Evolutionary conservation across 441 rosid species (phyloP).

Genomic region (Adansonia madagascariensis): DNA sequence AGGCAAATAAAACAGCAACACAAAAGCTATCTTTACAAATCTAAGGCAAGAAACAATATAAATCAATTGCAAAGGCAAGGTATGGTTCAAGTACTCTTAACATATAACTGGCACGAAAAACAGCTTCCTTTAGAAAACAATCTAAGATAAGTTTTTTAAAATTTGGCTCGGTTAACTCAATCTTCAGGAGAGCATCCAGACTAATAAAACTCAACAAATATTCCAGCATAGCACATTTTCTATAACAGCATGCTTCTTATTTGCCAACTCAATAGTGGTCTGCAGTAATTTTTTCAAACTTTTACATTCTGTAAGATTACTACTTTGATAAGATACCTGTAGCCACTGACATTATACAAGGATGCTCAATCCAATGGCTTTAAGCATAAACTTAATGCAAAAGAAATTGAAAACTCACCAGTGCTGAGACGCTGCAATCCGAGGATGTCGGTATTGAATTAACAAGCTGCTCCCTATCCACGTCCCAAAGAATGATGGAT

Average conservation of each 20-base stretch:
- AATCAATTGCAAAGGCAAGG: neutral
- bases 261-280: neutral
- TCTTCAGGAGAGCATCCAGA: slow-evolving; percentile 7
- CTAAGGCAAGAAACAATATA: neutral
- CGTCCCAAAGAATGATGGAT: slow-evolving; percentile 84
- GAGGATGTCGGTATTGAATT: slow-evolving; percentile 74
- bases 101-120: neutral
- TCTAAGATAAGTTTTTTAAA: neutral
- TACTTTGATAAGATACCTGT: neutral
- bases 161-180: neutral
- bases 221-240: neutral
- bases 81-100: neutral
- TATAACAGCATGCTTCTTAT: neutral
- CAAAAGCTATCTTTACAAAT: neutral
- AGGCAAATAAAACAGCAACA: neutral
- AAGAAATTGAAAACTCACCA: slow-evolving; percentile 50
- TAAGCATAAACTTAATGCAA: slow-evolving; percentile 1
- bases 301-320: neutral
- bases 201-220: neutral
- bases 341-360: neutral
- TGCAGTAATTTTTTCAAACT: neutral
- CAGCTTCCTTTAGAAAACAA: neutral
- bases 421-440: slow-evolving; percentile 79
- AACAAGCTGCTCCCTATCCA: slow-evolving; percentile 87
- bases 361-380: neutral